A percentile compares a stretch with the other conserved stretches of the same genome.
Conservation (phyloP, 1,284 basidiomycete genomes). For the Ustilago trichophora region DNA sequence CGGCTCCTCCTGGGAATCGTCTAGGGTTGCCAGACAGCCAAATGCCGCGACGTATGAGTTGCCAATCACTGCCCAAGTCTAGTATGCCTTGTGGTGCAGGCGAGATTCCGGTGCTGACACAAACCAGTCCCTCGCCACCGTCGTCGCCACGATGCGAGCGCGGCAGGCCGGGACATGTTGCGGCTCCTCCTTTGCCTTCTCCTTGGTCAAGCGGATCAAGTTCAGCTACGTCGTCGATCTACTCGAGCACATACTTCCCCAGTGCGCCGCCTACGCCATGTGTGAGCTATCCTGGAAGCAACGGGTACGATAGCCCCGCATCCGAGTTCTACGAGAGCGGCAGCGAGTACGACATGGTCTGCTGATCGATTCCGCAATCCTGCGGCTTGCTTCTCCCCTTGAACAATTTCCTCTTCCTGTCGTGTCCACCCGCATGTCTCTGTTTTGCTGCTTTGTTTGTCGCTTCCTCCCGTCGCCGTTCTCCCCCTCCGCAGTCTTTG, state of each 20-base stretch:
- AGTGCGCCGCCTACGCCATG: conserved; percentile 16
- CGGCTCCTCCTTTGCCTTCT: conserved; percentile 16
- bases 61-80: conserved; percentile 11
- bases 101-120: conserved; percentile 33
- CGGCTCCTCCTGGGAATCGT: conserved; percentile 15
- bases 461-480: conserved; percentile 7
- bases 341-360: conserved; percentile 61
- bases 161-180: conserved; percentile 6
- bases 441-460: conserved; percentile 13
- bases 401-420: neutral
- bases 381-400: too few relatives aligned
- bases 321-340: conserved; percentile 63
- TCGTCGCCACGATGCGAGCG: conserved; percentile 9
- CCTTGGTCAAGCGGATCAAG: conserved; percentile 31
- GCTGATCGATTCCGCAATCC: too few relatives aligned
- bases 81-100: neutral
- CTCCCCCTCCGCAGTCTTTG: neutral
- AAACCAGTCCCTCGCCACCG: conserved; percentile 36
- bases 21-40: neutral
- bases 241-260: conserved; percentile 44
- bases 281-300: conserved; percentile 34
- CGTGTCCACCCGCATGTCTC: neutral
- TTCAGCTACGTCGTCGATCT: conserved; percentile 36
- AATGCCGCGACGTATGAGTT: conserved; percentile 23
- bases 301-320: conserved; percentile 57